phyloP scores from a whole-genome alignment of 768 basidiomycete species.

The Boletellus ananiceps region DNA sequence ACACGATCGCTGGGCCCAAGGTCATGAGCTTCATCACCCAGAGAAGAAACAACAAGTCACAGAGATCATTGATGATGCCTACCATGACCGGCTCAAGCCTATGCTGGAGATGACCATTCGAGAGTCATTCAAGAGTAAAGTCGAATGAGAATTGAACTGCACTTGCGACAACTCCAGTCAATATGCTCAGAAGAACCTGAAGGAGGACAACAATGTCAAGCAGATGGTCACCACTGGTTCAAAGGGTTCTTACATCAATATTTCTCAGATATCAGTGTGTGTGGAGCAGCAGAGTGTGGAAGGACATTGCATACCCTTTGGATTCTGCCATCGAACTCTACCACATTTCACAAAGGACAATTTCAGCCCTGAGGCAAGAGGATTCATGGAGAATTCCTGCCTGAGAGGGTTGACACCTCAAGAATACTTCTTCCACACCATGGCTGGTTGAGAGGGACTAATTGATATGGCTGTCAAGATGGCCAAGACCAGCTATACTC shows the following conservation, averaged over 20 bases:
- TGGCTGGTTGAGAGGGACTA: slow-evolving; percentile 98
- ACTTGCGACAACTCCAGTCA: slow-evolving; percentile 96
- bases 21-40: slow-evolving; percentile 87
- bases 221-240: slow-evolving; percentile 99
- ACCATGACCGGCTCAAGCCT: slow-evolving; percentile 82
- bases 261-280: slow-evolving; percentile 99
- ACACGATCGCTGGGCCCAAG: slow-evolving; percentile 87
- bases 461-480: slow-evolving; percentile 99
- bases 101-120: slow-evolving; percentile 98
- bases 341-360: slow-evolving; percentile 99
- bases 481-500: slow-evolving; percentile 98
- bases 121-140: slow-evolving; percentile 93
- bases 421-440: slow-evolving; percentile 99
- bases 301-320: slow-evolving; percentile 96
- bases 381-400: slow-evolving; percentile 99
- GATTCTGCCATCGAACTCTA: slow-evolving; percentile 92
- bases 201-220: slow-evolving; percentile 99
- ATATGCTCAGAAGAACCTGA: slow-evolving; percentile 91
- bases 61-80: slow-evolving; percentile 70
- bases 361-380: slow-evolving; percentile 95
- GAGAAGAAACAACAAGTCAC: slow-evolving; percentile 78
- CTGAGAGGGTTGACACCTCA: slow-evolving; percentile 94
- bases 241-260: slow-evolving; percentile 99
- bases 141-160: slow-evolving; percentile 86
- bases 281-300: slow-evolving; percentile 98